Evolutionary conservation across 116 monocot species (phyloP), one percentile per base, ranked within the genome.

Genomic region (Posidonia oceanica): DNA sequence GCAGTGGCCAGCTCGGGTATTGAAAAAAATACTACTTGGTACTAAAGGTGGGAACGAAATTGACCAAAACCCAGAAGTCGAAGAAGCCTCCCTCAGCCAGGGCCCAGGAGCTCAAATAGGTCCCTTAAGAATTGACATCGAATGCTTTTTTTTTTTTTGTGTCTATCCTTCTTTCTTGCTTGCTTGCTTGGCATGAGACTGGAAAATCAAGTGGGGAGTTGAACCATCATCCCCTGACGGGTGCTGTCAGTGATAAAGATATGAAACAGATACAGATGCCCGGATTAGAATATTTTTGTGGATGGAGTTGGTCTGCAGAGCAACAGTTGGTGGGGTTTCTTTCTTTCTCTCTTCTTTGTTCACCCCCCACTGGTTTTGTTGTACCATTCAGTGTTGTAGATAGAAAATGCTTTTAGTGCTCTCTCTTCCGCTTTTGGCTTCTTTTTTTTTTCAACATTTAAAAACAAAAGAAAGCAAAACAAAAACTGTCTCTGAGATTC

Each of bases 201-300:
- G 14, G 29, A 29, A 29, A 29, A 37, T 14, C 36, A 37, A 63
- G 63, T 37, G 23, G 63, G 63, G 37, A 36, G 63, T 63, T 38
- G 14, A 63, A 36, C 63, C 17, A 20, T 58, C 58, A 20, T 36
- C 63, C 23, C 36, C 63, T 63, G 63, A 63, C 63, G 10, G 63
- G 23, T 63, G 63, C 63, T 29, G 29, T 29, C 38, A 63, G 23
- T 37, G 15, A 63, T 36, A 3, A 59, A 59, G 59, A 17, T 29
- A 54, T 3, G 37, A 39, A 41, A 69, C 15, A 54, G 67, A 29
- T 42, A 37, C 0, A 11, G 67, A 8, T n/a, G 57, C 36, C 16
- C 51, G 22, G 38, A 39, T 55, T 54, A 69, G 54, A 69, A 53
- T 54, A 69, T 69, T 54, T 36, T 23, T 70, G 3, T 70, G 14